Conservation (phyloP, 2,329 filamentous ascomycete species). For the Pyricularia sp. region DNA sequence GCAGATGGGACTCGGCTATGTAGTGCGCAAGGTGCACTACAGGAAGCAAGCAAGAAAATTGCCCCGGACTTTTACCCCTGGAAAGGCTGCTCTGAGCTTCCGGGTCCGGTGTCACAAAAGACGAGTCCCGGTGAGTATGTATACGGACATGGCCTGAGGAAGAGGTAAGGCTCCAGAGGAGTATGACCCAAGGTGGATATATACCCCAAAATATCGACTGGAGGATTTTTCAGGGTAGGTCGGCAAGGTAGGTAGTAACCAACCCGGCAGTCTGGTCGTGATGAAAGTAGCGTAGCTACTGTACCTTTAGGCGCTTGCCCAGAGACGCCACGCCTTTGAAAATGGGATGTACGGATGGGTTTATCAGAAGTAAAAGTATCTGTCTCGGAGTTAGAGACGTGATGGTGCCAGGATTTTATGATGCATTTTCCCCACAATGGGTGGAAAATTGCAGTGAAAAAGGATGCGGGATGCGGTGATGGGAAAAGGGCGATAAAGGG, state of each 20-base stretch:
- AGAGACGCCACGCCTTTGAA: neutral
- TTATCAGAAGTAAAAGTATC: neutral
- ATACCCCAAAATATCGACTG: neutral
- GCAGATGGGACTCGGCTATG: neutral
- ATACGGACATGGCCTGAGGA: neutral
- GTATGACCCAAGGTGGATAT: neutral
- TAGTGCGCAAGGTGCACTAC: neutral
- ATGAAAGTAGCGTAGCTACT: neutral
- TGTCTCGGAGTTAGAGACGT: neutral
- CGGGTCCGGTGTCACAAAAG: neutral
- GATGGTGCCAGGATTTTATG: neutral
- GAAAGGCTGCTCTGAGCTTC: neutral
- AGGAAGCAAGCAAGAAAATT: neutral
- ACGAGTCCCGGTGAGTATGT: neutral
- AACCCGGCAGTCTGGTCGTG: neutral
- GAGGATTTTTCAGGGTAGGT: neutral
- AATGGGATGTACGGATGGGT: neutral
- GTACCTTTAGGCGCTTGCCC: neutral
- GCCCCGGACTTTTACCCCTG: neutral
- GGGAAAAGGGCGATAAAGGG: neutral
- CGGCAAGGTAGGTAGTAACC: neutral
- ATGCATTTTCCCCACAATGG: neutral
- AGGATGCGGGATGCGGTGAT: neutral
- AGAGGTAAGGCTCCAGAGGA: neutral
- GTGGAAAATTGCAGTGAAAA: neutral